Base-by-base conservation (phyloP, 495 filamentous ascomycete species). In the Neurospora tetrasperma region DNA sequence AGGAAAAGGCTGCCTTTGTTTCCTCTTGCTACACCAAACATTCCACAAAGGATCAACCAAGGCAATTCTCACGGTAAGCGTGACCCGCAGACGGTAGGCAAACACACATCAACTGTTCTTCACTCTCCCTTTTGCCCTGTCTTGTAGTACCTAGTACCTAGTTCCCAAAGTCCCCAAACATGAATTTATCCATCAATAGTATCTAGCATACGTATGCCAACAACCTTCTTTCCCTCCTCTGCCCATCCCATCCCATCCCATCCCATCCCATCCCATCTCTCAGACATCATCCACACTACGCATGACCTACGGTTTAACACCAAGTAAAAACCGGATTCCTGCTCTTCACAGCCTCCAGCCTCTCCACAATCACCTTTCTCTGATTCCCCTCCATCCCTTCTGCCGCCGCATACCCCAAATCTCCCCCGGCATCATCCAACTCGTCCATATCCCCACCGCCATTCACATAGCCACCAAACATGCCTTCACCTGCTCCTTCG, bases 321-420 rank as follows among this genome's bases (percentile, higher is more conserved):
- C 96, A 99, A 46, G 92, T 97, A 82, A 99, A 99, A 16, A 99
- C 93, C 18, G 96, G 96, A 80, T 96, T 96, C 81, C 91, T 93
- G 80, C 89, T 91, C 85, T 98, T 98, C 41, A 99, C 95, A 69
- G 94, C 91, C 84, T 98, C 96, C 71, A 99, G 79, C 76, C 96
- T 84, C 84, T 99, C 96, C 46, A 98, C 95, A 85, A 98, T 98
- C 48, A 99, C 96, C 82, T 94, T 94, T 73, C 94, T 88, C 80
- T 90, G 88, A 71, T 92, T 91, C 3, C 93, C 92, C 79, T 97
- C 94, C 91, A 94, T 92, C n/a, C 90, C 96, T 79, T 92, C 92
- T 1, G 94, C 94, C 12, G 93, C 96, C 10, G 94, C 93, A 81
- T 97, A 98, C 7, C 96, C 96, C 35, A 99, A 83, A 81, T 99